Conservation (phyloP, 2,329 filamentous ascomycete genomes). For the Pezicula rhizophila region DNA sequence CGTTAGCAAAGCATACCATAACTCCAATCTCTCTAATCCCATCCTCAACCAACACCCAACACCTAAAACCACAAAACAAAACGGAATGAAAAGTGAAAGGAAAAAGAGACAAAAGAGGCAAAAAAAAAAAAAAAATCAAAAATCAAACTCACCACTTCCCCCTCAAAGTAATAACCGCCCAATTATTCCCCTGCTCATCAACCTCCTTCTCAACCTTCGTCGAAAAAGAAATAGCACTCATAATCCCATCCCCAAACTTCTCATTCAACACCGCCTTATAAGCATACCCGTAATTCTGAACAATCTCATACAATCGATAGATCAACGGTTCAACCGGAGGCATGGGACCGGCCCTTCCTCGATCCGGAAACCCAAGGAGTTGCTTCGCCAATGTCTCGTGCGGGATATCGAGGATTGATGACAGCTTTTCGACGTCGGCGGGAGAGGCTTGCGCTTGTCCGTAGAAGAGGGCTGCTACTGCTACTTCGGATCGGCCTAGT, state of each 20-base stretch:
- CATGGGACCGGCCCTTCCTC: conserved; percentile 75
- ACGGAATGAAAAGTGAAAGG: too few species aligned
- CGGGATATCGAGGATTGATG: conserved; percentile 57
- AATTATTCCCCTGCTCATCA: conserved; percentile 72
- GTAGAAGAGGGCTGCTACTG: conserved; percentile 84
- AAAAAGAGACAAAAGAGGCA: too few species aligned
- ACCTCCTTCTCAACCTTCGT: conserved; percentile 93
- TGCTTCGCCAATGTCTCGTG: conserved; percentile 51
- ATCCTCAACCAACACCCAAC: too few species aligned
- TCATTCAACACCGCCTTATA: conserved; percentile 95
- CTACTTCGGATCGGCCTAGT: conserved; percentile 80
- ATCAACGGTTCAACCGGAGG: conserved; percentile 80
- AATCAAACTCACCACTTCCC: conserved; percentile 76
- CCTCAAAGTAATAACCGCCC: conserved; percentile 81
- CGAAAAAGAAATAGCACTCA: conserved; percentile 90
- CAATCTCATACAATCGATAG: conserved; percentile 87
- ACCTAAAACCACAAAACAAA: too few species aligned
- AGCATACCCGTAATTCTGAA: conserved; percentile 94
- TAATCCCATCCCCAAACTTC: conserved; percentile 91
- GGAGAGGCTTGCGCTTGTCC: conserved; percentile 70
- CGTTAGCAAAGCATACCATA: too few species aligned
- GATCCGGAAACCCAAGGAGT: conserved; percentile 70
- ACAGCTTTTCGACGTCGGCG: conserved; percentile 63
- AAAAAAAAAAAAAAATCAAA: conserved; percentile 36
- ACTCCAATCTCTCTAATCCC: too few species aligned